Percentiles rank a stretch among this genome's conserved stretches.
These are phyloP conservation scores for Mycogone perniciosa DNA, from an alignment of 2,329 filamentous ascomycete species.

Conservation along the genomic window DNA sequence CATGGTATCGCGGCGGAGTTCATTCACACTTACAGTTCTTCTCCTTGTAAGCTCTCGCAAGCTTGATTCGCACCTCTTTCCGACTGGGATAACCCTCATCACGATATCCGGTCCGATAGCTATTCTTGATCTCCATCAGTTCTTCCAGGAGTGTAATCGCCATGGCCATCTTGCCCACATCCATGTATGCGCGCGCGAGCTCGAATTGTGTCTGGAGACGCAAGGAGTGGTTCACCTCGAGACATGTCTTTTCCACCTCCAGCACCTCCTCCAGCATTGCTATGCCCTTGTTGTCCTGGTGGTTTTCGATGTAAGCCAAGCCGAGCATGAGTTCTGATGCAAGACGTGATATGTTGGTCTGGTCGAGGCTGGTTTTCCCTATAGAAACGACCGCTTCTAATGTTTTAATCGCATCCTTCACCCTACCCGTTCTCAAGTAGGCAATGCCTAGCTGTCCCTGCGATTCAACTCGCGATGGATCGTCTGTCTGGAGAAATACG, in stretches of 20 bases:
- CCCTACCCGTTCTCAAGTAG: not conserved
- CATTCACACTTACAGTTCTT: constrained; percentile 2
- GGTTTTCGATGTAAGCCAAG: not conserved
- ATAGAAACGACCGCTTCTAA: not conserved
- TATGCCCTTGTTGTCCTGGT: constrained; percentile 5
- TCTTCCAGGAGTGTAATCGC: constrained; percentile 8
- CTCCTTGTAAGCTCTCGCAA: not conserved
- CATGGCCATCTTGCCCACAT: not conserved
- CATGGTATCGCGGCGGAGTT: no score
- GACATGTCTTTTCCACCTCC: not conserved
- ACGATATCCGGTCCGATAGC: not conserved
- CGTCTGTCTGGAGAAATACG: not conserved
- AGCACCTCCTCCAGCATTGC: constrained; percentile 5
- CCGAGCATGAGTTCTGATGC: constrained; percentile 4
- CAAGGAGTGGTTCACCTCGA: constrained; percentile 1
- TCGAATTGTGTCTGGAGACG: constrained; percentile 9
- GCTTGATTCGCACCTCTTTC: not conserved
- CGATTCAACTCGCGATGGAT: not conserved
- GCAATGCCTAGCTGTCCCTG: not conserved
- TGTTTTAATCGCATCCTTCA: not conserved
- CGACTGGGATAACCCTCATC: not conserved
- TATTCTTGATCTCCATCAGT: not conserved
- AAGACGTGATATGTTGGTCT: not conserved
- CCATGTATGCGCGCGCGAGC: constrained; percentile 8
- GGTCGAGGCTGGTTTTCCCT: not conserved